Conservation (phyloP, 805 yeast genomes). For the Metschnikowia chrysomelidarum region DNA sequence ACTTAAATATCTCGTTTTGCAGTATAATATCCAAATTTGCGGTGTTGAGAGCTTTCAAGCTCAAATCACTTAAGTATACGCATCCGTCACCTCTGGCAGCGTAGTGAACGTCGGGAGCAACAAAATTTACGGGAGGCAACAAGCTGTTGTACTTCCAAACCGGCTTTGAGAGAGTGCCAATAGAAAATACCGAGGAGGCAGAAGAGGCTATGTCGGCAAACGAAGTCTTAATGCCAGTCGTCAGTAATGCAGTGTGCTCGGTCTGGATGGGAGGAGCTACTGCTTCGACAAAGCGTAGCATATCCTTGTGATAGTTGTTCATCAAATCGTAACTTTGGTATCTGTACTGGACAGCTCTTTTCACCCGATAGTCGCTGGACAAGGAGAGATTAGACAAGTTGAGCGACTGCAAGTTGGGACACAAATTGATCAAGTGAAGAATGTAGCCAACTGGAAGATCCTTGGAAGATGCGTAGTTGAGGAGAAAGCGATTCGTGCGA, state of each 20-base stretch:
- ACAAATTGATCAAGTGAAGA: conserved; percentile 63
- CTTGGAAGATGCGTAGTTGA: conserved; percentile 61
- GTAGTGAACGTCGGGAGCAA: conserved; percentile 26
- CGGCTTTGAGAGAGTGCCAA: conserved; percentile 28
- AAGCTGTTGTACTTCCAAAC: conserved; percentile 37
- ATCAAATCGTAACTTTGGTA: conserved; percentile 39
- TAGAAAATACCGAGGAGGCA: conserved; percentile 22
- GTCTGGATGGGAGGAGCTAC: conserved; percentile 12
- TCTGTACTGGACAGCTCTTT: conserved; percentile 32
- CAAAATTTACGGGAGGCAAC: conserved; percentile 32
- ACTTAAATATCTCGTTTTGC: conserved; percentile 31
- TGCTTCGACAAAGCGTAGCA: conserved; percentile 24
- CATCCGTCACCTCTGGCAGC: conserved; percentile 26
- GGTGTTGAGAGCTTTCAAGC: conserved; percentile 37
- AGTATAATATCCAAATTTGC: conserved; percentile 29
- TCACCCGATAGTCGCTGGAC: conserved; percentile 63
- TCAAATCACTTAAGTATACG: conserved; percentile 41
- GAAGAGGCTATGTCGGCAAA: conserved; percentile 9
- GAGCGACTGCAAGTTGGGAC: conserved; percentile 56
- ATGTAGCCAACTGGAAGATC: conserved; percentile 81
- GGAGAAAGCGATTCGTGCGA: conserved; percentile 54
- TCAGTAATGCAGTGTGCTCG: not conserved
- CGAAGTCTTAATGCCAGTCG: not conserved
- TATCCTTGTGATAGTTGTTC: conserved; percentile 36
- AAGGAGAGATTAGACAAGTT: conserved; percentile 62